Percentiles rank a stretch among this genome's conserved stretches.
phyloP scores from a whole-genome alignment of 768 basidiomycete genomes.

The Coprinopsis sp. region DNA sequence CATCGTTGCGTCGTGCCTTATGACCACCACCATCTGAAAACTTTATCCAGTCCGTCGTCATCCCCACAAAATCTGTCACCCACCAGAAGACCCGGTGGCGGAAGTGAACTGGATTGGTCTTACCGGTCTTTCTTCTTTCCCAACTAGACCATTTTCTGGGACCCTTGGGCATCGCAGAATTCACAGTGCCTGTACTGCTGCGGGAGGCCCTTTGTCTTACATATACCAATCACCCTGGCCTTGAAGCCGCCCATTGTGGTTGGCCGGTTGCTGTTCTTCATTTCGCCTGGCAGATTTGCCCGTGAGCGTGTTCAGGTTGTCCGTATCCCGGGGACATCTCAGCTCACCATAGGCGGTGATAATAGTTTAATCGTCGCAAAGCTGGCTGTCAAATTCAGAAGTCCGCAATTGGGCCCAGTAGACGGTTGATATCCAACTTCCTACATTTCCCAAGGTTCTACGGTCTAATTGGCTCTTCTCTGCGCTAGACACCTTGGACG shows the following conservation, averaged over 20 bases:
- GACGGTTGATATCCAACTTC: slow-evolving; percentile 1
- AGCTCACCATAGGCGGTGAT: slow-evolving; percentile 6
- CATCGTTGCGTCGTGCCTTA: slow-evolving; percentile 3
- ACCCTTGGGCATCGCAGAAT: no score
- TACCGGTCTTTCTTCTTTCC: no score
- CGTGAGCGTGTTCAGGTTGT: slow-evolving; percentile 1
- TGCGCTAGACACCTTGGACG: neutral
- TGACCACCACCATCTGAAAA: slow-evolving; percentile 5
- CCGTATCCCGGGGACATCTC: slow-evolving; percentile 3
- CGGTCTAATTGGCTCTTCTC: slow-evolving; percentile 1
- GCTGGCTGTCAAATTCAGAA: slow-evolving; percentile 2
- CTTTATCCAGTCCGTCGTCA: slow-evolving; percentile 1
- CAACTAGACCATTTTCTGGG: no score
- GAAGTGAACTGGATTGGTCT: no score
- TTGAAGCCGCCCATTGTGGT: neutral
- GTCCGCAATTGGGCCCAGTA: slow-evolving; percentile 1
- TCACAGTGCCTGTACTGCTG: no score
- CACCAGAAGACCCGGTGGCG: no score
- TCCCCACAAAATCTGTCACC: neutral
- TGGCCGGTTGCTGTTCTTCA: no score
- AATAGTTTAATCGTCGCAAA: slow-evolving; percentile 5
- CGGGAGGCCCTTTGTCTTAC: no score
- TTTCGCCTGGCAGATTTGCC: no score
- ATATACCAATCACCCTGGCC: no score
- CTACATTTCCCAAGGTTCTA: neutral